Conservation (phyloP, 2,329 filamentous ascomycete species). For the Ophiostoma montium region DNA sequence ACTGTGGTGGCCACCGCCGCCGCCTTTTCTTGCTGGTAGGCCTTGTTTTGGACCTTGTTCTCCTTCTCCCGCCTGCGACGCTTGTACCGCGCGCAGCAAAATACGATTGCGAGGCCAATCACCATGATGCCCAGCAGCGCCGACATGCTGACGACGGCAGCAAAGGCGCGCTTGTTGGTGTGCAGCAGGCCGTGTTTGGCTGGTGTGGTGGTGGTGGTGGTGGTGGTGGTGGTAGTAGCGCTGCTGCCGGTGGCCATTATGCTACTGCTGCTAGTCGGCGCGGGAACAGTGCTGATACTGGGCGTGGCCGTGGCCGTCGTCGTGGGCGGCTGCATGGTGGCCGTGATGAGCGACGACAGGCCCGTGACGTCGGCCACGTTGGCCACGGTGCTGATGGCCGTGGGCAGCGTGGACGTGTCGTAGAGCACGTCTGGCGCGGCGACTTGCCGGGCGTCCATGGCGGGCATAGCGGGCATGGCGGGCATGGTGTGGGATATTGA, state of each 20-base stretch:
- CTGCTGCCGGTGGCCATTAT: not conserved
- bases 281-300: too few relatives aligned
- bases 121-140: not conserved
- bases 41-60: not conserved
- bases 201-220: not conserved
- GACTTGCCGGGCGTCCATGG: too few relatives aligned
- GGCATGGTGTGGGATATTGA: not conserved
- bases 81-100: not conserved
- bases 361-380: too few relatives aligned
- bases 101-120: not conserved
- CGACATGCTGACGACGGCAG: slow-evolving; percentile 2
- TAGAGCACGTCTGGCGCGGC: not conserved
- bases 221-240: not conserved
- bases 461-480: too few relatives aligned
- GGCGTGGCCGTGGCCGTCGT: too few relatives aligned
- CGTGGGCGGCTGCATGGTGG: too few relatives aligned
- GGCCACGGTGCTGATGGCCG: not conserved
- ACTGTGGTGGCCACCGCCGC: too few relatives aligned
- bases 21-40: too few relatives aligned
- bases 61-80: not conserved
- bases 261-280: not conserved
- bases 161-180: not conserved
- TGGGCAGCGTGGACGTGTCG: not conserved
- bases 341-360: too few relatives aligned
- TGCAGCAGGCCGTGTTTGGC: not conserved